These are phyloP conservation scores for Vitellaria paradoxa DNA, from an alignment of 179 eudicot genomes.

Conservation along the genomic window DNA sequence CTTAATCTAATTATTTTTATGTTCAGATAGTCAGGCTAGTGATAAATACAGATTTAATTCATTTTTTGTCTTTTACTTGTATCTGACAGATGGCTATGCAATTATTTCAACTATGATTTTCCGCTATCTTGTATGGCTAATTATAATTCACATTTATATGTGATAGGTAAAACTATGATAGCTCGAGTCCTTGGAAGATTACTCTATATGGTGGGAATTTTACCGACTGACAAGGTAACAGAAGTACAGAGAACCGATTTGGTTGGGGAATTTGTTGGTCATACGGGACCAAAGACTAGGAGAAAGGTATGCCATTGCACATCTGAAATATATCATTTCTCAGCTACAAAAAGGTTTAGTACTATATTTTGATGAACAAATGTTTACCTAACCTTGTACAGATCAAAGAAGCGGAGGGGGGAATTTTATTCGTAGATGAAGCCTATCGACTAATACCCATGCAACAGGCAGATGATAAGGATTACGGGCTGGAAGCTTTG, in stretches of 20 bases:
- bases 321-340: neutral
- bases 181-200: constrained; percentile 93
- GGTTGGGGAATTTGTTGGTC: constrained; percentile 98
- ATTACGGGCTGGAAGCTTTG: constrained; percentile 93
- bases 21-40: neutral
- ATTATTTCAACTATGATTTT: neutral
- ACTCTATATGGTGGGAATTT: constrained; percentile 86
- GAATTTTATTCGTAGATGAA: constrained; percentile 93
- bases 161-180: constrained; percentile 91
- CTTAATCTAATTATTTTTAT: neutral
- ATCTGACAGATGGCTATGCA: neutral
- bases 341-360: neutral
- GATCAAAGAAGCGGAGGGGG: constrained; percentile 98
- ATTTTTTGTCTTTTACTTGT: neutral
- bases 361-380: neutral
- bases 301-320: constrained; percentile 52
- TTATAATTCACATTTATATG: neutral
- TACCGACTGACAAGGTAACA: constrained; percentile 88
- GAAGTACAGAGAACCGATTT: constrained; percentile 97
- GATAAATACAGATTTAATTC: neutral
- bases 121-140: neutral
- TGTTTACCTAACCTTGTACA: constrained; percentile 20
- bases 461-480: constrained; percentile 93
- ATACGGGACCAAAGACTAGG: constrained; percentile 94
- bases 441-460: constrained; percentile 92